Evolutionary conservation across 768 basidiomycete genomes (phyloP).

Genomic region (Pisolithus albus): DNA sequence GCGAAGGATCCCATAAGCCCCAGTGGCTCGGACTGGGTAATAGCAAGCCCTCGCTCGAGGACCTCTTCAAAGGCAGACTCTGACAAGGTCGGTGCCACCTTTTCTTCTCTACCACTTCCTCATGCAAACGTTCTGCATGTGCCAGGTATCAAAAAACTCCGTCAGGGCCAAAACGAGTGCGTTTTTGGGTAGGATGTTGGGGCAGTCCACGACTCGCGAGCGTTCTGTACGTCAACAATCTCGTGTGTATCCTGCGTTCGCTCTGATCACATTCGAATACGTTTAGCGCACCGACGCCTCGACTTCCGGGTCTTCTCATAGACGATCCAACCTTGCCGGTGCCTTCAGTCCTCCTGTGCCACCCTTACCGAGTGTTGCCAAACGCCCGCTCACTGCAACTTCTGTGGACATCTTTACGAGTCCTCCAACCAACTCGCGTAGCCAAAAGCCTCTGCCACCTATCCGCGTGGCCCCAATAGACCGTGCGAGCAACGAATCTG

Average conservation of each 20-base stretch:
- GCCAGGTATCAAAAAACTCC: slow-evolving; percentile 44
- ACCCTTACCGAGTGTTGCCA: slow-evolving; percentile 41
- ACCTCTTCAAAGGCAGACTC: slow-evolving; percentile 37
- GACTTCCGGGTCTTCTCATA: slow-evolving; percentile 18
- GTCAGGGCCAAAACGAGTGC: slow-evolving; percentile 76
- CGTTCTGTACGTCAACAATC: slow-evolving; percentile 47
- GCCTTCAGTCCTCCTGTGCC: slow-evolving; percentile 37
- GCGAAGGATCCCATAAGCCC: slow-evolving; percentile 28
- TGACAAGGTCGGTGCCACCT: slow-evolving; percentile 40
- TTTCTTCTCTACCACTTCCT: not conserved
- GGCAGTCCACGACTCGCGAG: slow-evolving; percentile 57
- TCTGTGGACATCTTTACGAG: slow-evolving; percentile 49
- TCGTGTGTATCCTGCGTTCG: slow-evolving; percentile 4
- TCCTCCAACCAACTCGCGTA: slow-evolving; percentile 27
- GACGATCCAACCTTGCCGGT: slow-evolving; percentile 28
- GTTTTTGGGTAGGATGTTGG: slow-evolving; percentile 74
- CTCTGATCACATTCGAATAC: slow-evolving; percentile 9
- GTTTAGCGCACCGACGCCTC: slow-evolving; percentile 52
- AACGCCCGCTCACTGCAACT: slow-evolving; percentile 33
- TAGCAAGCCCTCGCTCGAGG: slow-evolving; percentile 38
- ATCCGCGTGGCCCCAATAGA: slow-evolving; percentile 35
- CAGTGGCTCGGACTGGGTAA: slow-evolving; percentile 40
- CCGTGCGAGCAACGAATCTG: slow-evolving; percentile 36
- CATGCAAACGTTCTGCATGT: slow-evolving; percentile 1
- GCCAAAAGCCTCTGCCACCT: slow-evolving; percentile 60